Evolutionary conservation across 345 rosid species (phyloP).

Genomic region (Arabis alpina): DNA sequence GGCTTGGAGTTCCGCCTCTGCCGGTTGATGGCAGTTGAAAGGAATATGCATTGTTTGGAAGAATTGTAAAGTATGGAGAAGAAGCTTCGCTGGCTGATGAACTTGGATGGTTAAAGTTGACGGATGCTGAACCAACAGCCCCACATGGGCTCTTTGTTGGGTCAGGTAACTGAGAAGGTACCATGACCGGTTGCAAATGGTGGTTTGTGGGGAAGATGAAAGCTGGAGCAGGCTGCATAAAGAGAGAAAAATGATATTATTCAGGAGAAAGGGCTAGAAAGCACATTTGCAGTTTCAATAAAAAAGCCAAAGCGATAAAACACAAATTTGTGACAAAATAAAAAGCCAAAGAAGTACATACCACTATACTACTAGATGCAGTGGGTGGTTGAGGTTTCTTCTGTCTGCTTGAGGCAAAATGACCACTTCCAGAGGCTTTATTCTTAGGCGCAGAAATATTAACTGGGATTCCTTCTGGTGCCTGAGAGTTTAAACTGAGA

Average conservation of each 20-base stretch:
- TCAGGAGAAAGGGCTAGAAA: constrained; percentile 9
- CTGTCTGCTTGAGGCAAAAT: constrained; percentile 31
- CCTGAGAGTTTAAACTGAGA: constrained; percentile 41
- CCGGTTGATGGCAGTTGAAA: constrained; percentile 46
- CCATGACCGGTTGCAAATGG: constrained; percentile 42
- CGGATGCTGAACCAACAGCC: constrained; percentile 45
- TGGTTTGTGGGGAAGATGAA: constrained; percentile 54
- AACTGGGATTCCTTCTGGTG: constrained; percentile 40
- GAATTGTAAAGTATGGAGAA: constrained; percentile 49
- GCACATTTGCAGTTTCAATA: background rate
- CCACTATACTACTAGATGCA: constrained; percentile 50
- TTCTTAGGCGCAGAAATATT: constrained; percentile 41
- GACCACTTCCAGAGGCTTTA: constrained; percentile 44
- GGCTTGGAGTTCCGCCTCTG: constrained; percentile 50
- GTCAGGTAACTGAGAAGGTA: constrained; percentile 42
- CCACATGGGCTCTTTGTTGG: constrained; percentile 40
- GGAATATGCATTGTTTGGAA: constrained; percentile 55
- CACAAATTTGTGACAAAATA: background rate
- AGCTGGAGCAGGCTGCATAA: constrained; percentile 55
- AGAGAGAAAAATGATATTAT: constrained; percentile 4
- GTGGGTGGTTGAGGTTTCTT: constrained; percentile 48
- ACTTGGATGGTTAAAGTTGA: constrained; percentile 53
- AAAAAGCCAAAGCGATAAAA: constrained; percentile 3
- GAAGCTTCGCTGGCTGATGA: constrained; percentile 47
- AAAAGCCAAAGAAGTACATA: constrained; percentile 35